Evolutionary conservation across 345 rosid species (phyloP).

Genomic region (Boechera divaricarpa): DNA sequence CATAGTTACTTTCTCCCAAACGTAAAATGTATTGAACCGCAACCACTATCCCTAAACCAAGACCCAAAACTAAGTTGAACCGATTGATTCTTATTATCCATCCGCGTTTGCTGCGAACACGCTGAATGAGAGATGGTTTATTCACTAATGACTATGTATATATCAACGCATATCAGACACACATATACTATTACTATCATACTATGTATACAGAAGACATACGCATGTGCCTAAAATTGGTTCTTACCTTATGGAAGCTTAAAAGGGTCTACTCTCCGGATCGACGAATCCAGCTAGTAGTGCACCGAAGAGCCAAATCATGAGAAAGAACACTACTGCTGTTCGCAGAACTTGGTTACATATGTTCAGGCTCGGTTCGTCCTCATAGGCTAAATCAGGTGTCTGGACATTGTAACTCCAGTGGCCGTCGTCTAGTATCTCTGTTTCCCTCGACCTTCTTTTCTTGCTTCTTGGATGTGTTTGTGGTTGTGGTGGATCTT

Average conservation of each 20-base stretch:
- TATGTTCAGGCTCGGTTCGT: conserved; percentile 45
- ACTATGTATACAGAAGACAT: conserved; percentile 22
- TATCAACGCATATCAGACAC: conserved; percentile 11
- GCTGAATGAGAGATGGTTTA: conserved; percentile 25
- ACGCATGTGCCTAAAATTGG: neutral
- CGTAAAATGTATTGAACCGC: neutral
- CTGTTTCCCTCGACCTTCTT: conserved; percentile 26
- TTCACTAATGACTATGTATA: conserved; percentile 22
- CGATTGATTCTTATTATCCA: conserved; percentile 2
- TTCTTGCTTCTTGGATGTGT: conserved; percentile 37
- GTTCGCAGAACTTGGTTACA: conserved; percentile 67
- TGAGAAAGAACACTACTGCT: conserved; percentile 65
- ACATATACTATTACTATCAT: neutral
- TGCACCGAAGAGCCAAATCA: conserved; percentile 65
- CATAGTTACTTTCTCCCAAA: conserved; percentile 12
- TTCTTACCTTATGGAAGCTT: conserved; percentile 35
- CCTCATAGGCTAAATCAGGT: conserved; percentile 32
- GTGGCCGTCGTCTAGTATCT: conserved; percentile 33
- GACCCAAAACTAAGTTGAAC: conserved; percentile 21
- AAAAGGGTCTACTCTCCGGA: conserved; percentile 62
- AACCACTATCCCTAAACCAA: conserved; percentile 19
- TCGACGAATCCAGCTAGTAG: conserved; percentile 62
- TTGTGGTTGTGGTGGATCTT: conserved; percentile 30
- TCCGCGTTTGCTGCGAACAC: conserved; percentile 14
- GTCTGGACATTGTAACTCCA: conserved; percentile 45